A percentile compares a stretch with the other conserved stretches of the same genome.
Evolutionary conservation across 352 stramenopile species (phyloP).

Genomic region (Pythium myriotylum): DNA sequence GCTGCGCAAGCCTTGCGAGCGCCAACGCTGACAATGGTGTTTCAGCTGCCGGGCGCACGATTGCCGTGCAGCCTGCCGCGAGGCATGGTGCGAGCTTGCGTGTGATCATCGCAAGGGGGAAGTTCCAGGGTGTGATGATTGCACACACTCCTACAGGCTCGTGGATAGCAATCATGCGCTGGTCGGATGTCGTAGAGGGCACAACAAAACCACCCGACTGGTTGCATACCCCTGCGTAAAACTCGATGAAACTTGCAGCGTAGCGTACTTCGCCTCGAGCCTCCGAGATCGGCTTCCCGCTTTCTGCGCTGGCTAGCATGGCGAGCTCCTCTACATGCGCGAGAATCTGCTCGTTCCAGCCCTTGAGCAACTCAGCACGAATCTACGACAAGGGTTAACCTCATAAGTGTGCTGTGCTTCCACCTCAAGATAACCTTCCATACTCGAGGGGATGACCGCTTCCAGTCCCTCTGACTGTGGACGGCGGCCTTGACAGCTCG

Average conservation of each 20-base stretch:
- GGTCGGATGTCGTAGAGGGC: slow-evolving; percentile 42
- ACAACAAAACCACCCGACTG: slow-evolving; percentile 87
- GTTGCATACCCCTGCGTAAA: slow-evolving; percentile 94
- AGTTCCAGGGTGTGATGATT: slow-evolving; percentile 99
- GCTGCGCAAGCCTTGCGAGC: slow-evolving; percentile 87
- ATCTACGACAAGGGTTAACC: slow-evolving; percentile 20
- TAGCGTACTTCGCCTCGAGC: slow-evolving; percentile 94
- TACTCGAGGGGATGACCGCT: slow-evolving; percentile 55
- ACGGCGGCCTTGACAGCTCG: slow-evolving; percentile 70
- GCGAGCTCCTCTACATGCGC: slow-evolving; percentile 75
- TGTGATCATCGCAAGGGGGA: slow-evolving; percentile 98
- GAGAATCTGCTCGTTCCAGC: slow-evolving; percentile 69
- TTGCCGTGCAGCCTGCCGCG: slow-evolving; percentile 93
- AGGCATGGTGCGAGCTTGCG: slow-evolving; percentile 95
- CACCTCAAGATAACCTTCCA: not conserved
- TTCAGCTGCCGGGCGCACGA: slow-evolving; percentile 96
- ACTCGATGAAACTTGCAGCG: slow-evolving; percentile 94
- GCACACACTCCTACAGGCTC: slow-evolving; percentile 95
- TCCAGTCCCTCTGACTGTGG: slow-evolving; percentile 69
- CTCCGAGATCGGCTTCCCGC: slow-evolving; percentile 96
- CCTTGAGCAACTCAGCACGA: slow-evolving; percentile 68
- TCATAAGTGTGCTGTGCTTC: not conserved
- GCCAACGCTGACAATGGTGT: slow-evolving; percentile 96
- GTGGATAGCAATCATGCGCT: slow-evolving; percentile 77
- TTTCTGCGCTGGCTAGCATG: slow-evolving; percentile 95